A percentile compares a stretch with the other conserved stretches of the same genome.
phyloP scores from a whole-genome alignment of 176 grass and related monocot genomes.

The Triticum urartu region DNA sequence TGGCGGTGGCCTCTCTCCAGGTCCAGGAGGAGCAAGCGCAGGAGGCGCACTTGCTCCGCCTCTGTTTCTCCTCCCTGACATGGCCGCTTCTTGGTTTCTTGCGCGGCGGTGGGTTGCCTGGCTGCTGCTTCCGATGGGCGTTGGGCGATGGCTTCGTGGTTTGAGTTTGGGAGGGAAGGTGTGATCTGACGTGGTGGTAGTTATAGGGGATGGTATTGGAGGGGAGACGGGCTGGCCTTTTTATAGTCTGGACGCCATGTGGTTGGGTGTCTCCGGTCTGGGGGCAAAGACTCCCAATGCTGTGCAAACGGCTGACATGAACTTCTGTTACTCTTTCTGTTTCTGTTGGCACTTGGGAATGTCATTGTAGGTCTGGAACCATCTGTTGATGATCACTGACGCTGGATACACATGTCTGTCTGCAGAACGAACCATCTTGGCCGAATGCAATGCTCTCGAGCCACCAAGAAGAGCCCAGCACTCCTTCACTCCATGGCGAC shows the following conservation, averaged over 20 bases:
- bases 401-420: too few relatives aligned
- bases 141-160: not conserved
- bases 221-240: not conserved
- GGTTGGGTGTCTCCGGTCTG: not conserved
- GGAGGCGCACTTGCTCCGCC: not conserved
- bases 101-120: not conserved
- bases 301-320: not conserved
- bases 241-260: slow-evolving; percentile 13
- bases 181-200: not conserved
- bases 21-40: not conserved
- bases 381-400: not conserved
- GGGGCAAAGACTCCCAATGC: not conserved
- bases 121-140: not conserved
- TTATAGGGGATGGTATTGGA: not conserved
- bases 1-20: not conserved
- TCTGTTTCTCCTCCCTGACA: not conserved
- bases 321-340: not conserved
- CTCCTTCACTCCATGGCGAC: not conserved
- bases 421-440: not conserved
- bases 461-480: not conserved
- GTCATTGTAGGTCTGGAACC: not conserved
- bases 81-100: slow-evolving; percentile 33
- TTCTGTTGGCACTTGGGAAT: not conserved
- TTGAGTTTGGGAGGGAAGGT: slow-evolving; percentile 18
- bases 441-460: not conserved